Evolutionary conservation across 306 rosid genomes (phyloP).

Genomic region (Echinosophora koreensis): DNA sequence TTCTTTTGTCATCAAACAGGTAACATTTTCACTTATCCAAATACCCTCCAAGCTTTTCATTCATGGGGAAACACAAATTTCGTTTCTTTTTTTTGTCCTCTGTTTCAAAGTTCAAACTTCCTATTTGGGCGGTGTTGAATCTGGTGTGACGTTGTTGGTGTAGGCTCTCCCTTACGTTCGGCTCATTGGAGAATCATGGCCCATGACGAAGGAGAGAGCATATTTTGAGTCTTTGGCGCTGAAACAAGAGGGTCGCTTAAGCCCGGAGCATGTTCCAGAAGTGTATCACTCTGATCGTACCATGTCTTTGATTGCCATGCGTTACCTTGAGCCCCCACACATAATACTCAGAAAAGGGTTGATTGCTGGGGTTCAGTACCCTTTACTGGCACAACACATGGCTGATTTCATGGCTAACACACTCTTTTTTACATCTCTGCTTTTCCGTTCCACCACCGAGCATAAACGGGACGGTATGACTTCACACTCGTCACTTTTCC

Average conservation of each 20-base stretch:
- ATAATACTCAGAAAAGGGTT: conserved; percentile 76
- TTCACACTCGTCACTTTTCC: neutral
- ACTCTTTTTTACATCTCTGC: conserved; percentile 73
- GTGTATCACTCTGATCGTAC: conserved; percentile 72
- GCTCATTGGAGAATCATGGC: conserved; percentile 84
- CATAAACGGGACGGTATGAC: conserved; percentile 75
- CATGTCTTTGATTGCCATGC: conserved; percentile 78
- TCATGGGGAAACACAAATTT: no score
- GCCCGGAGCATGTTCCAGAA: conserved; percentile 70
- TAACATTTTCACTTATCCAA: neutral
- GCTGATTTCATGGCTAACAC: conserved; percentile 73
- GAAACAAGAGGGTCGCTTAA: conserved; percentile 32
- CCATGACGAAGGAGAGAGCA: conserved; percentile 73
- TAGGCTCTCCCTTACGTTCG: conserved; percentile 81
- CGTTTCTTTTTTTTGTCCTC: no score
- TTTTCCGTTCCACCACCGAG: conserved; percentile 62
- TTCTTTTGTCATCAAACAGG: conserved; percentile 77
- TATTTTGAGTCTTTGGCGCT: conserved; percentile 71
- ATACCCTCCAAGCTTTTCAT: no score
- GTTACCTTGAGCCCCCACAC: conserved; percentile 80
- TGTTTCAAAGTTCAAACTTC: no score
- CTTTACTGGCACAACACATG: conserved; percentile 67
- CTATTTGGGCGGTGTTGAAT: neutral
- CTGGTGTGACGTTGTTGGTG: neutral
- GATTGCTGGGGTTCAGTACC: conserved; percentile 75